Base-by-base conservation (phyloP, 2,329 filamentous ascomycete genomes). In the Aspergillus cejpii region DNA sequence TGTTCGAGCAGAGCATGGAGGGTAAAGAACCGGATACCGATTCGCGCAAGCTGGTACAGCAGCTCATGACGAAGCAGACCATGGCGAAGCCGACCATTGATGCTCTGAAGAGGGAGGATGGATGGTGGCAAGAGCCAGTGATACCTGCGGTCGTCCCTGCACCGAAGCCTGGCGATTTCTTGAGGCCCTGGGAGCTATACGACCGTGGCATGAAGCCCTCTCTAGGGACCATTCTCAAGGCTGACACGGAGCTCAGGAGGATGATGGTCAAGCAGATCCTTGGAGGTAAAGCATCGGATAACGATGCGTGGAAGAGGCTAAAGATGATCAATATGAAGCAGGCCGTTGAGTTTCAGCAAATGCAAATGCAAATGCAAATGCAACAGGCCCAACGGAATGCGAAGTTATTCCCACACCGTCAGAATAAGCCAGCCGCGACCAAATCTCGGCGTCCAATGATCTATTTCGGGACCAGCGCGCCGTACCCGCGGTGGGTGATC, bases 401-500 rank as follows among this genome's bases (percentile, higher is more conserved):
- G n/a, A n/a, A n/a, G n/a, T n/a, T n/a, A n/a, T n/a, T n/a, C n/a
- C n/a, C n/a, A n/a, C n/a, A n/a, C n/a, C n/a, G n/a, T n/a, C n/a
- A n/a, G n/a, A n/a, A n/a, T n/a, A n/a, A n/a, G n/a, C n/a, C n/a
- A n/a, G n/a, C n/a, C n/a, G n/a, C n/a, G n/a, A n/a, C 8, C 5
- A 24, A 24, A 24, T 7, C 17, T 6, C 14, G 26, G 14, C 21
- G 37, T 7, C 48, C 43, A 5, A 34, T 23, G 27, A 41, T 52
- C 12, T 31, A 31, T 21, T 39, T 48, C 24, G 48, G 50, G 11
- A 21, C 43, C 15, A 24, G 27, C 17, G 41, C 41, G 8, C 43
- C 45, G 19, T 19, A 37, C 10, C 41, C 41, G 12, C 47, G 52
- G 11, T 55, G 52, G 52, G 23, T 53, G 21, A 42, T 53, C 5